phyloP scores from a whole-genome alignment of 2,329 filamentous ascomycete species.

The Sporothrix schenckii region DNA sequence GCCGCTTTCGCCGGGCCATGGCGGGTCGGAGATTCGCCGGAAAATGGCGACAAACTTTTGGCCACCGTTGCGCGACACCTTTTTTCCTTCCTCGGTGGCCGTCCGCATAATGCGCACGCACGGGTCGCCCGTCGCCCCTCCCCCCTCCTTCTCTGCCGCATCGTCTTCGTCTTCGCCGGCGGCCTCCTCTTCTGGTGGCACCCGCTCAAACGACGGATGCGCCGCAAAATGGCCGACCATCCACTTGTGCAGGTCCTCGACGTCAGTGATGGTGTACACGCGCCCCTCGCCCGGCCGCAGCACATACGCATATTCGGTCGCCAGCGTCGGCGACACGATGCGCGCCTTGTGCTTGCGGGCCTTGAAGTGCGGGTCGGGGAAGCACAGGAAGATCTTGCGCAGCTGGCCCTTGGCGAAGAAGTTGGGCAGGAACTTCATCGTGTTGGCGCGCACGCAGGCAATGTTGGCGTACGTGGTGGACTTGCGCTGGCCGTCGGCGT shows the following conservation, averaged over 20 bases:
- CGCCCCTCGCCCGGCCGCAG: conserved; percentile 75
- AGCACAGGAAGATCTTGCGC: conserved; percentile 93
- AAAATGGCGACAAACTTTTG: conserved; percentile 91
- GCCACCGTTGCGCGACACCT: conserved; percentile 87
- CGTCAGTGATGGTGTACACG: conserved; percentile 96
- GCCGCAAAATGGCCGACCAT: conserved; percentile 84
- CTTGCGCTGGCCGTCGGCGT: conserved; percentile 40
- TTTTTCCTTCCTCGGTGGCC: conserved; percentile 97
- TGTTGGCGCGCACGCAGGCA: conserved; percentile 85
- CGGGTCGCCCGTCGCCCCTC: conserved; percentile 49
- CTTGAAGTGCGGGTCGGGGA: conserved; percentile 98
- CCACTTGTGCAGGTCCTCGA: conserved; percentile 90
- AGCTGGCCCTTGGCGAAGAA: conserved; percentile 85
- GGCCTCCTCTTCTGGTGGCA: conserved; percentile 64
- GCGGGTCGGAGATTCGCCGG: conserved; percentile 75
- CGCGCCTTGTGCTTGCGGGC: conserved; percentile 94
- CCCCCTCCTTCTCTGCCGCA: conserved; percentile 45
- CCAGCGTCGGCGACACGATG: conserved; percentile 85
- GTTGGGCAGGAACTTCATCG: conserved; percentile 99
- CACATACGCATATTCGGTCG: conserved; percentile 91
- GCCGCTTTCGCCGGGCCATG: conserved; percentile 55
- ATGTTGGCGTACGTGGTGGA: conserved; percentile 74
- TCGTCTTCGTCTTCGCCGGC: conserved; percentile 50
- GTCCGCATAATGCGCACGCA: conserved; percentile 74
- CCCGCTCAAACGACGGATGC: conserved; percentile 76